Evolutionary conservation across 768 basidiomycete genomes (phyloP), one percentile per base, ranked within the genome.

Genomic region (Mycena galopus): DNA sequence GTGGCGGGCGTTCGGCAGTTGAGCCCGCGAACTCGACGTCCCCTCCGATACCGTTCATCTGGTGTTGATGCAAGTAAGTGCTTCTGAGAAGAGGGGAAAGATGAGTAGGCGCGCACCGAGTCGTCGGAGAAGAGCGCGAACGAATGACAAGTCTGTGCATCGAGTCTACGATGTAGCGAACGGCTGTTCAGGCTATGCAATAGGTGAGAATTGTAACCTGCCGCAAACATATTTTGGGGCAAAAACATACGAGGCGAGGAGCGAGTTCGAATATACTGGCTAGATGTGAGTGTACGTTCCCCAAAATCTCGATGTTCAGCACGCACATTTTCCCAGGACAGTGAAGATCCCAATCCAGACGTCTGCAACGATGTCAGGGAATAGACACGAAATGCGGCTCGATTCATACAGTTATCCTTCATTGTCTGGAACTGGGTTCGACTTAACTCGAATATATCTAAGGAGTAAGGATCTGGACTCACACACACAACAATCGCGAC

Each of bases 331-430:
- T 1, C 78, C 78, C 30, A 81, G 68, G 42, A 79, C 44, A 1
- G 76, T 72, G 67, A 79, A 79, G 21, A 79, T 70, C 23, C 78
- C 75, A 33, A 81, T 71, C 80, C 78, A 81, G 14, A 79, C 72
- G 62, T 75, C 80, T 81, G 27, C 10, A 30, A 30, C 5, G n/a
- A 19, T 9, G 30, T 29, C 7, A 57, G 51, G 37, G 21, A 17
- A 39, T 60, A 8, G 44, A 23, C 25, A 35, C 25, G 50, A 17
- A 29, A 57, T 16, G 47, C n/a, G 29, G 51, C 27, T 7, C 10
- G 23, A 11, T 25, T 23, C 75, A 56, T 65, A 75, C 76, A 76
- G 59, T 76, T 76, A 37, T 76, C 50, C 42, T 69, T 67, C 73
- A 79, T 79, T 2, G 74, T 35, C 23, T 77, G 76, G 50, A 79